Evolutionary conservation across 2,329 filamentous ascomycete species (phyloP), one percentile per base, ranked within the genome.

Genomic region (Epichloe amarillans): DNA sequence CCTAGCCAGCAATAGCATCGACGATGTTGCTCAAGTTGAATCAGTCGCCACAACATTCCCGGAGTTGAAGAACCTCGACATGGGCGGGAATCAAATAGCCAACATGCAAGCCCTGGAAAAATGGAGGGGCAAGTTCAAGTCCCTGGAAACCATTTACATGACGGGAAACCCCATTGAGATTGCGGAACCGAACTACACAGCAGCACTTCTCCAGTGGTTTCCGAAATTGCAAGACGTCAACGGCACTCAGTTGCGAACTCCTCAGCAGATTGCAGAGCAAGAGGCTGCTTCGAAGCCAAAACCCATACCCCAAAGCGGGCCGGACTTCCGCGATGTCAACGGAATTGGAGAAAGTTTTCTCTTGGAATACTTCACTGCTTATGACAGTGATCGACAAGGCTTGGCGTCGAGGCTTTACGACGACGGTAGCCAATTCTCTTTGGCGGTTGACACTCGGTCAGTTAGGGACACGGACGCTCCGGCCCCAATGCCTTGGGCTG

Each of bases 21-120:
- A 79, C 47, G 83, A 86, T 55, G 78, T 95, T 38, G 65, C 72
- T 19, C 77, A 84, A 49, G 84, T 97, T 47, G 87, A 84, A 48
- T 75, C 81, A 1, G 75, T 97, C 1, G 82, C 88, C 10, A 77
- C 80, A 49, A 88, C 86, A 0, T 86, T 97, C 50, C 88, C 90
- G 0, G 84, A 90, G 54, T 73, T 97, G 53, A 83, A 88, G 63
- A 90, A 95, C 57, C 79, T 98, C 12, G 91, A 96, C 58, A 77
- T 97, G 26, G 93, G 88, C 50, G 80, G 83, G 62, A 97, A 97
- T 68, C 79, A 82, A 40, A 80, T 98, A 59, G 73, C 76, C 52
- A 80, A 78, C 48, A 67, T 88, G 47, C 78, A 81, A 51, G 77
- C 79, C 10, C 67, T 98, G 45, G 77, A 82, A 49, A 77, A 74